These are phyloP conservation scores for Peribolospora kevripleyi DNA, from an alignment of 768 basidiomycete species.

Conservation along the genomic window DNA sequence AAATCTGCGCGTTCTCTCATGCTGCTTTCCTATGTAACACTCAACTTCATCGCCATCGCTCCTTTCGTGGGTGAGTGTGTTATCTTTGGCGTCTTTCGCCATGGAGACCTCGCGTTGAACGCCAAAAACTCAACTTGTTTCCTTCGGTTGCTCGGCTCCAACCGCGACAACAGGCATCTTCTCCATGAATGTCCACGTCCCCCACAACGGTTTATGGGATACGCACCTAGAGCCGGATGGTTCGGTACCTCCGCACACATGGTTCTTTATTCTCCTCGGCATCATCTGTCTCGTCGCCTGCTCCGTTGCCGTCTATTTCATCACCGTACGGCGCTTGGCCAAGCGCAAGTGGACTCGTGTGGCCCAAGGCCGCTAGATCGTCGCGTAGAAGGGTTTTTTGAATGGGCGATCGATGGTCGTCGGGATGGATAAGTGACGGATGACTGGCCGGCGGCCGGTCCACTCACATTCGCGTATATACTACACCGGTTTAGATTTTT, in stretches of 20 bases:
- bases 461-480: too few relatives aligned
- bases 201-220: constrained; percentile 26
- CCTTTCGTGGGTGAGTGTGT: constrained; percentile 22
- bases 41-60: constrained; percentile 42
- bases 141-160: background rate
- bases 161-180: constrained; percentile 30
- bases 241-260: constrained; percentile 24
- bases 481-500: too few relatives aligned
- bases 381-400: too few relatives aligned
- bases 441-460: too few relatives aligned
- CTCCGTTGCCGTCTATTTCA: constrained; percentile 25
- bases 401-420: too few relatives aligned
- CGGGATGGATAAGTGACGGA: too few relatives aligned
- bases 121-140: background rate
- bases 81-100: too few relatives aligned
- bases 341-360: constrained; percentile 20
- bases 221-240: constrained; percentile 12
- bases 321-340: constrained; percentile 30
- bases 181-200: constrained; percentile 42
- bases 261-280: constrained; percentile 24
- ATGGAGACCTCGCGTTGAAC: background rate
- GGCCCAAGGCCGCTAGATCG: background rate
- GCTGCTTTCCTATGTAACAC: constrained; percentile 37
- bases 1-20: constrained; percentile 43
- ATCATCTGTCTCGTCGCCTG: constrained; percentile 26